These are phyloP conservation scores for Nakazawaea siamensis DNA, from an alignment of 805 yeast genomes.

Conservation along the genomic window DNA sequence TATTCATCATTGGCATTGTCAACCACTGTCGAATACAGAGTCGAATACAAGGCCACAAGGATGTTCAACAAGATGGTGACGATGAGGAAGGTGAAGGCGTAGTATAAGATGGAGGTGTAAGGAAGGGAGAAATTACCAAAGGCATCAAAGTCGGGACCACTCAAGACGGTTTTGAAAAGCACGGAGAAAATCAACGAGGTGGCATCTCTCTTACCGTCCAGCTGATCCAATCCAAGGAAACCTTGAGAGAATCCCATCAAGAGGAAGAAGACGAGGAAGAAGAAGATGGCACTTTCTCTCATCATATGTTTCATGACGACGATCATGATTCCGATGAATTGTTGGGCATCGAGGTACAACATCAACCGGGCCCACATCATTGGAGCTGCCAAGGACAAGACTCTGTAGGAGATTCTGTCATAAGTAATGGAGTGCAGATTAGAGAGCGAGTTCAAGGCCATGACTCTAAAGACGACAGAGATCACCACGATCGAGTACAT, in stretches of 20 bases:
- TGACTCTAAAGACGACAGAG: conserved; percentile 48
- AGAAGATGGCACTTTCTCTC: conserved; percentile 80
- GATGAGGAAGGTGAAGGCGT: conserved; percentile 68
- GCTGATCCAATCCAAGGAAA: conserved; percentile 76
- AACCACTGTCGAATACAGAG: conserved; percentile 74
- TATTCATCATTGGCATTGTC: conserved; percentile 82
- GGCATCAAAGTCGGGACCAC: conserved; percentile 64
- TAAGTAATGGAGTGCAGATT: conserved; percentile 22
- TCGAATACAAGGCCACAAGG: conserved; percentile 76
- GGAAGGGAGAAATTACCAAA: conserved; percentile 75
- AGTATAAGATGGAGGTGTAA: conserved; percentile 73
- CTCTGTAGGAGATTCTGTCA: conserved; percentile 56
- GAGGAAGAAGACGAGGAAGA: conserved; percentile 61
- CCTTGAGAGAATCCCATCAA: conserved; percentile 82
- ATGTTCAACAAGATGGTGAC: conserved; percentile 73
- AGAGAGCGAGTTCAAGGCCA: conserved; percentile 24
- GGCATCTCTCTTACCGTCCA: conserved; percentile 78
- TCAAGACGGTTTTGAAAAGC: conserved; percentile 64
- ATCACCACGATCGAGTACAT: conserved; percentile 49
- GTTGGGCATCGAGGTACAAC: conserved; percentile 68
- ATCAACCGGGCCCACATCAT: conserved; percentile 78
- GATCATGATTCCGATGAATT: conserved; percentile 83
- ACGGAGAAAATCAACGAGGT: conserved; percentile 56
- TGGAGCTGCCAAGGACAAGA: conserved; percentile 77
- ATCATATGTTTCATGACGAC: conserved; percentile 80